phyloP scores from a whole-genome alignment of 345 rosid genomes.

The Acer negundo region DNA sequence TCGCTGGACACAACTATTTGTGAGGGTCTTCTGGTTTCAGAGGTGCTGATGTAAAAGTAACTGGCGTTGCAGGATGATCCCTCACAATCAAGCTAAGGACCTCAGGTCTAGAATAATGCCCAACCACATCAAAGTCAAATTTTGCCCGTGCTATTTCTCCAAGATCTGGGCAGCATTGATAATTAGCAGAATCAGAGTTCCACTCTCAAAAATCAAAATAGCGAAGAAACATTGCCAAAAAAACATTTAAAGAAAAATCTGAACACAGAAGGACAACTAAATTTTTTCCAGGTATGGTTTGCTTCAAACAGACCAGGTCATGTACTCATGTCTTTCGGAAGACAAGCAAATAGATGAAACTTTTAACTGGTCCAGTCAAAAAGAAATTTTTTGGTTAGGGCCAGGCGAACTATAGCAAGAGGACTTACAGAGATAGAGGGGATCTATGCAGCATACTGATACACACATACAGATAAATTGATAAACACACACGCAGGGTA shows the following conservation, averaged over 20 bases:
- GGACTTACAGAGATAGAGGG: not conserved
- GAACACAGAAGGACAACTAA: not conserved
- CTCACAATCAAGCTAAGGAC: slow-evolving; percentile 81
- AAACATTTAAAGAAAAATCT: not conserved
- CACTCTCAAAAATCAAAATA: not conserved
- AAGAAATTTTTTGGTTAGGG: not conserved
- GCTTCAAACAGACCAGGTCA: not conserved
- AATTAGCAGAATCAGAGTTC: slow-evolving; percentile 11
- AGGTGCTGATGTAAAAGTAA: slow-evolving; percentile 53
- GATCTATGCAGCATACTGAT: no score
- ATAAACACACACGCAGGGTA: no score
- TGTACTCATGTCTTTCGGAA: no score
- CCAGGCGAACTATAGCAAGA: not conserved
- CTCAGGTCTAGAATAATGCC: slow-evolving; percentile 94
- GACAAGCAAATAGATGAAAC: not conserved
- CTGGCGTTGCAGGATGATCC: slow-evolving; percentile 75
- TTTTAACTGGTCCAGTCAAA: not conserved
- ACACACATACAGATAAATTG: not conserved
- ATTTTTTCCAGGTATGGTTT: not conserved
- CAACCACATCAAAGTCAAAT: slow-evolving; percentile 92
- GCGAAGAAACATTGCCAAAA: not conserved
- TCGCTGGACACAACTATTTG: slow-evolving; percentile 21
- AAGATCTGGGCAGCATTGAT: slow-evolving; percentile 53
- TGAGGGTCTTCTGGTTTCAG: slow-evolving; percentile 40
- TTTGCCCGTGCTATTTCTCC: slow-evolving; percentile 91